Base-by-base conservation (phyloP, 371 early-diverging fungal species). In the Mortierella polycephala region DNA sequence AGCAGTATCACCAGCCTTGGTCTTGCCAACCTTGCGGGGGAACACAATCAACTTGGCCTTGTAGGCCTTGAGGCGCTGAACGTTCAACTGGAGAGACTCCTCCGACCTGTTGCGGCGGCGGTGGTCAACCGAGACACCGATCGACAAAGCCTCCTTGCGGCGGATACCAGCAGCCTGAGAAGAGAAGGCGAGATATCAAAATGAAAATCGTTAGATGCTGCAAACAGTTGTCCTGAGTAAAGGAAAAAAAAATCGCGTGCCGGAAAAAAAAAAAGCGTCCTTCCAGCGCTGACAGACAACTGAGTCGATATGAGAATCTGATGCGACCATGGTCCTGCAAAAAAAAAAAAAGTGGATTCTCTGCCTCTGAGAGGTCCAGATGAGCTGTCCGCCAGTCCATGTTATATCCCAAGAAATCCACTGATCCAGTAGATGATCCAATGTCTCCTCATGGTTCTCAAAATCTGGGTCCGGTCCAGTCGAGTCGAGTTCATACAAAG, bases 71-170 rank as follows among this genome's bases (percentile, higher is more conserved):
- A 99, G 90, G 84, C 99, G 96, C 87, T 94, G 92, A 62, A 95
- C 98, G 88, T 99, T 99, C 69, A 93, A 85, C 80, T 94, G 87
- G 51, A 99, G 91, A 42, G 96, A 93, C 87, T 99, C 99, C 77
- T 93, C 95, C 73, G 96, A 97, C 80, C 93, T 89, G 94, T 98
- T 99, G 87, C 95, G 93, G 83, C 99, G 94, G 83, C 99, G 98
- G 90, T 93, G 91, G 88, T 99, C 99, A 69, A 99, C 98, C 52
- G 99, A 89, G 84, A 99, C 96, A 83, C 99, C 99, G 83, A 99
- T 92, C 83, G 95, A 88, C 76, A 90, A 94, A 68, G 99, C 99
- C 85, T 96, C 91, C 88, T 96, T 95, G 84, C 93, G 91, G 70
- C 91, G 86, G 84, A 99, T 85, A 71, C 99, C 99, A 79, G 99